Percentiles rank a stretch among this genome's conserved stretches.
Conservation (phyloP, 352 stramenopile genomes). For the Pythium folliculosum region DNA sequence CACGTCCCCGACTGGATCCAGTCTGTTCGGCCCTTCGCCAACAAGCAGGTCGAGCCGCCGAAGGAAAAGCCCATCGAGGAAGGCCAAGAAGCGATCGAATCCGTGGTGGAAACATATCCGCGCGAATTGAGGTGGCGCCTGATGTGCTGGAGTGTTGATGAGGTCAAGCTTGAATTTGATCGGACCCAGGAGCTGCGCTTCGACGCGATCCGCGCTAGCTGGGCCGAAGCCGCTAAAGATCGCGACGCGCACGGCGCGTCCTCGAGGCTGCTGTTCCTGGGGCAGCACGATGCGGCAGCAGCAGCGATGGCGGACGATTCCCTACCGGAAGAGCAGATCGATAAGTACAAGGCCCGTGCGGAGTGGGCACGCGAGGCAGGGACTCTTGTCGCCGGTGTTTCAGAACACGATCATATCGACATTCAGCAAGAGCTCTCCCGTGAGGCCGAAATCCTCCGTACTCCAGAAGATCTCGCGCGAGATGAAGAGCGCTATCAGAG, state of each 20-base stretch:
- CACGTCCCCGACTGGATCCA: slow-evolving; percentile 46
- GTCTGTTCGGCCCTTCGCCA: slow-evolving; percentile 47
- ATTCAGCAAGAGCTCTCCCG: slow-evolving; percentile 1
- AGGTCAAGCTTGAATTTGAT: slow-evolving; percentile 64
- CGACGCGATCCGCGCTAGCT: slow-evolving; percentile 50
- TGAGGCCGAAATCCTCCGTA: slow-evolving; percentile 1
- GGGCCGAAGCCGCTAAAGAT: slow-evolving; percentile 54
- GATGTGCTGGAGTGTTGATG: slow-evolving; percentile 59
- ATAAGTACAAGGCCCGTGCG: slow-evolving; percentile 39
- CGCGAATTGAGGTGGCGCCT: slow-evolving; percentile 43
- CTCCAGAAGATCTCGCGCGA: slow-evolving; percentile 11
- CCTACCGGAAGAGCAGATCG: slow-evolving; percentile 49
- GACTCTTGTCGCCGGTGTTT: neutral
- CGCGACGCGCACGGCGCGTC: slow-evolving; percentile 56
- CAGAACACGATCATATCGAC: slow-evolving; percentile 7
- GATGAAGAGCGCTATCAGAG: slow-evolving; percentile 7
- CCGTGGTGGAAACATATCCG: neutral
- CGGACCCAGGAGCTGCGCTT: slow-evolving; percentile 52
- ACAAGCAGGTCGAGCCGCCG: slow-evolving; percentile 15
- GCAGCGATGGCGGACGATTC: slow-evolving; percentile 40
- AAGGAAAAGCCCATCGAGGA: slow-evolving; percentile 21
- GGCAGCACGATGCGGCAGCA: slow-evolving; percentile 44
- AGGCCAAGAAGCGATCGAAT: slow-evolving; percentile 8
- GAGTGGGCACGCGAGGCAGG: slow-evolving; percentile 37
- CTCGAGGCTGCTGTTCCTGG: slow-evolving; percentile 52